Percentiles rank a stretch among this genome's conserved stretches.
phyloP scores from a whole-genome alignment of 352 stramenopile species.

The Thalassiosira gravida region DNA sequence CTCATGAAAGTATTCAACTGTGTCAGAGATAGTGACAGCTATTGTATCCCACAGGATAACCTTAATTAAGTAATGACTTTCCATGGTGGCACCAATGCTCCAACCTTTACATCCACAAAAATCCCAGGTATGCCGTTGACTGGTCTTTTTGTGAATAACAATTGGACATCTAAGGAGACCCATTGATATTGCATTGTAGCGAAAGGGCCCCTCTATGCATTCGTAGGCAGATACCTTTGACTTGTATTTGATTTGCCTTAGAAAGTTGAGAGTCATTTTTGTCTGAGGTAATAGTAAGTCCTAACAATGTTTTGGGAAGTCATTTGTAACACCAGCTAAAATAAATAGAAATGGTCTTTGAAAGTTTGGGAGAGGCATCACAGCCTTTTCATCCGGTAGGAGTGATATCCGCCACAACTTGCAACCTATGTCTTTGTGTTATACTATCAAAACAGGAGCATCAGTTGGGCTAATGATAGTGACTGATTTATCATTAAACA shows the following conservation, averaged over 20 bases:
- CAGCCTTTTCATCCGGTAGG: no score
- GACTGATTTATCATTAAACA: no score
- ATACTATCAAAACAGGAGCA: no score
- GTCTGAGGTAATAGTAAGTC: slow-evolving; percentile 49
- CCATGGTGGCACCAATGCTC: no score
- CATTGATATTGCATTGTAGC: slow-evolving; percentile 55
- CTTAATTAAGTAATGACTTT: slow-evolving; percentile 42
- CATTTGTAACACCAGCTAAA: background rate
- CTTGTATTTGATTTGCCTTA: slow-evolving; percentile 35
- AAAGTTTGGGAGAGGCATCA: no score
- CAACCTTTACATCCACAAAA: slow-evolving; percentile 38
- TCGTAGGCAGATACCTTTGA: slow-evolving; percentile 52
- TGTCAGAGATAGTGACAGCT: background rate
- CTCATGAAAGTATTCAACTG: slow-evolving; percentile 3
- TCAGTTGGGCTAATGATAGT: no score
- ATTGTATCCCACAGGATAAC: slow-evolving; percentile 23
- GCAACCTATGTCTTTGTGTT: no score
- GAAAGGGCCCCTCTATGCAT: slow-evolving; percentile 25
- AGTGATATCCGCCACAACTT: no score
- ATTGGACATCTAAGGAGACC: slow-evolving; percentile 32
- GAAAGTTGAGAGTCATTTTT: slow-evolving; percentile 55
- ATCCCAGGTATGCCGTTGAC: slow-evolving; percentile 19
- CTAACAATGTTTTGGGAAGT: slow-evolving; percentile 27
- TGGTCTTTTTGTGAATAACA: background rate
- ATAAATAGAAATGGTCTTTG: background rate